Evolutionary conservation across 1,284 basidiomycete species (phyloP).

Genomic region (Cerrena zonata): DNA sequence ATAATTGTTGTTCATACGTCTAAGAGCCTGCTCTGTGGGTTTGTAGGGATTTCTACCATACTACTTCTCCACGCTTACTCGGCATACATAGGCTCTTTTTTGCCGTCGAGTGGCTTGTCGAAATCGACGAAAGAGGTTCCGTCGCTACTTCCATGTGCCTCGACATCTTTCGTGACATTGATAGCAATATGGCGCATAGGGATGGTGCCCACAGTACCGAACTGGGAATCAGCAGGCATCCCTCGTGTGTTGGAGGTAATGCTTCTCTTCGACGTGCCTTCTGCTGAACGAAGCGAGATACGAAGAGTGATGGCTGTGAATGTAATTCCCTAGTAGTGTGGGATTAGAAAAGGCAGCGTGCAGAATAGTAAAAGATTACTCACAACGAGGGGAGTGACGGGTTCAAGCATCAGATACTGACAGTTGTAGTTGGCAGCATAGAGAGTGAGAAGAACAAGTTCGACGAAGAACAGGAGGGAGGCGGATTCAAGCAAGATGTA

Average conservation of each 20-base stretch:
- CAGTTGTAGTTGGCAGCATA: conserved; percentile 25
- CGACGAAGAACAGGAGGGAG: conserved; percentile 23
- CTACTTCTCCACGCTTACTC: background rate
- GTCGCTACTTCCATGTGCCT: conserved; percentile 10
- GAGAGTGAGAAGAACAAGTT: conserved; percentile 27
- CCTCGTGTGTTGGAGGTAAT: background rate
- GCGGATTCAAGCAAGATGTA: conserved; percentile 29
- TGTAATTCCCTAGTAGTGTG: conserved; percentile 17
- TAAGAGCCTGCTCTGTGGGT: too few relatives aligned
- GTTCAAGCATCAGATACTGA: conserved; percentile 27
- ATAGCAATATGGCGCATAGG: conserved; percentile 15
- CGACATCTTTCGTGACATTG: conserved; percentile 17
- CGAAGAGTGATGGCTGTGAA: conserved; percentile 21
- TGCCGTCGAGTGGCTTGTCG: background rate
- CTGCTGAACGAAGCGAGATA: conserved; percentile 14
- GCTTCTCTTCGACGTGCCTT: background rate
- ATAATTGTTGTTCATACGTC: too few relatives aligned
- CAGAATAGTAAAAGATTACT: conserved; percentile 11
- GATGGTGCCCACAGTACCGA: conserved; percentile 13
- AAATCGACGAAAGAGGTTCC: background rate
- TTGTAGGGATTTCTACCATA: background rate
- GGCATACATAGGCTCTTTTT: background rate
- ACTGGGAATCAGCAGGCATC: background rate
- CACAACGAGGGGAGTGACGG: conserved; percentile 26
- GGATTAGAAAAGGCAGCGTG: background rate